These are phyloP conservation scores for Globisporangium alternatum DNA, from an alignment of 352 stramenopile species.

Conservation along the genomic window DNA sequence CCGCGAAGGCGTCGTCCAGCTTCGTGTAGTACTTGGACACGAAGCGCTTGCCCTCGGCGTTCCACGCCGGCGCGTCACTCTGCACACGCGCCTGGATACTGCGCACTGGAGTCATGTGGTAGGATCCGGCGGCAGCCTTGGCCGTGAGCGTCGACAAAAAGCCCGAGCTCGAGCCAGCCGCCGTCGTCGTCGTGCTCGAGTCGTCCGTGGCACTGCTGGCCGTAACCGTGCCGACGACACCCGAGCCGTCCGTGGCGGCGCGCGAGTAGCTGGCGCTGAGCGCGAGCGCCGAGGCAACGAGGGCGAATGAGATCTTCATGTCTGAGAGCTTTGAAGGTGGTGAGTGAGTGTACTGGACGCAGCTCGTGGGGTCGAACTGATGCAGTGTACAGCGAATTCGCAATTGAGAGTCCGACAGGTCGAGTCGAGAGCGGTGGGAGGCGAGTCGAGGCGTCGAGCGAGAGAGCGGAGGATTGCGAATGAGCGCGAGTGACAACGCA, in stretches of 20 bases:
- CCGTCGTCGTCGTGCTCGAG: constrained; percentile 5
- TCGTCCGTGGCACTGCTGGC: constrained; percentile 22
- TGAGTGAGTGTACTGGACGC: constrained; percentile 3
- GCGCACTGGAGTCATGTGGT: constrained; percentile 72
- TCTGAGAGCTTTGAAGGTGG: background rate
- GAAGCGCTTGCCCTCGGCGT: constrained; percentile 49
- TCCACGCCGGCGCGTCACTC: constrained; percentile 59
- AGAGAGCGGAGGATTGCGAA: background rate
- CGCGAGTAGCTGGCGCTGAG: constrained; percentile 15
- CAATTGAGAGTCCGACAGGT: constrained; percentile 11
- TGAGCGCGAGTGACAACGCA: background rate
- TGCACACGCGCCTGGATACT: constrained; percentile 74
- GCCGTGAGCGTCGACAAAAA: constrained; percentile 21
- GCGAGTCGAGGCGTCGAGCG: too few species aligned
- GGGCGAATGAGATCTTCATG: constrained; percentile 14
- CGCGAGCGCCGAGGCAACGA: constrained; percentile 18
- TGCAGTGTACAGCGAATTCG: constrained; percentile 10
- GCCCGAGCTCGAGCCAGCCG: constrained; percentile 10
- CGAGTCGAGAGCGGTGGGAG: background rate
- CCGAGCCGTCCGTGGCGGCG: constrained; percentile 16
- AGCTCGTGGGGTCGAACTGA: constrained; percentile 5
- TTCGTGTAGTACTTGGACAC: constrained; percentile 57
- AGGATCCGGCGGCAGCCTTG: constrained; percentile 26
- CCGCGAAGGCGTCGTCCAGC: constrained; percentile 50
- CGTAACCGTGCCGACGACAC: constrained; percentile 16